These are phyloP conservation scores for Aspergillus homomorphus DNA, from an alignment of 495 filamentous ascomycete genomes.

Conservation along the genomic window DNA sequence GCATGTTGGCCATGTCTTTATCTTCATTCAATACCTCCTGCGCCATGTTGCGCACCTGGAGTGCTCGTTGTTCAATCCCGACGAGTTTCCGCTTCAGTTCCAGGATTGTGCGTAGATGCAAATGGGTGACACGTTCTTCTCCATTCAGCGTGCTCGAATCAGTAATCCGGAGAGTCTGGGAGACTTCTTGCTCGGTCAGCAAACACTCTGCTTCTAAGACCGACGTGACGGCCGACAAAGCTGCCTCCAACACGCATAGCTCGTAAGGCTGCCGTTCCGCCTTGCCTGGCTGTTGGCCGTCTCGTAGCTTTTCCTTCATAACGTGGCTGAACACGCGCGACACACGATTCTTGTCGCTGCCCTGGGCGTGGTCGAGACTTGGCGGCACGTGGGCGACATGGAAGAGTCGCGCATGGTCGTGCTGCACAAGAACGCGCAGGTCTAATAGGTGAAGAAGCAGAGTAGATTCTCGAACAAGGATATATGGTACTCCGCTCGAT, in stretches of 20 bases:
- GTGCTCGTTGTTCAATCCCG: conserved; percentile 28
- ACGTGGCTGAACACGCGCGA: conserved; percentile 26
- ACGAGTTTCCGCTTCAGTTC: conserved; percentile 24
- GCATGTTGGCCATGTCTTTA: conserved; percentile 42
- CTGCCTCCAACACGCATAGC: conserved; percentile 75
- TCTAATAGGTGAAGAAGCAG: conserved; percentile 32
- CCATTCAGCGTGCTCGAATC: conserved; percentile 15
- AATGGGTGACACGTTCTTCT: conserved; percentile 21
- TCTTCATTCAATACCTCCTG: conserved; percentile 30
- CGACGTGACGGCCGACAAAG: conserved; percentile 61
- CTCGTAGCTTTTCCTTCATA: conserved; percentile 57
- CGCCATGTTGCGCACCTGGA: conserved; percentile 26
- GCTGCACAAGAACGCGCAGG: conserved; percentile 29
- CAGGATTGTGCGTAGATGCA: conserved; percentile 17
- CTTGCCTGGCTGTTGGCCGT: conserved; percentile 19
- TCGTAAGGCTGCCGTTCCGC: conserved; percentile 51
- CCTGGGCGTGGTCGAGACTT: conserved; percentile 4
- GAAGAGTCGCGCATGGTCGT: conserved; percentile 26
- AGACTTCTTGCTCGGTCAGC: conserved; percentile 18
- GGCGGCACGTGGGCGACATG: conserved; percentile 8
- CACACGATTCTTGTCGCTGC: background rate
- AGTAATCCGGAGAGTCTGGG: conserved; percentile 17
- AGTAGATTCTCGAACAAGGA: conserved; percentile 27
- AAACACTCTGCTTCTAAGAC: conserved; percentile 30
- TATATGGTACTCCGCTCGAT: conserved; percentile 29